phyloP scores from a whole-genome alignment of 305 asterid genomes.

The Solanum aculeatissimum region DNA sequence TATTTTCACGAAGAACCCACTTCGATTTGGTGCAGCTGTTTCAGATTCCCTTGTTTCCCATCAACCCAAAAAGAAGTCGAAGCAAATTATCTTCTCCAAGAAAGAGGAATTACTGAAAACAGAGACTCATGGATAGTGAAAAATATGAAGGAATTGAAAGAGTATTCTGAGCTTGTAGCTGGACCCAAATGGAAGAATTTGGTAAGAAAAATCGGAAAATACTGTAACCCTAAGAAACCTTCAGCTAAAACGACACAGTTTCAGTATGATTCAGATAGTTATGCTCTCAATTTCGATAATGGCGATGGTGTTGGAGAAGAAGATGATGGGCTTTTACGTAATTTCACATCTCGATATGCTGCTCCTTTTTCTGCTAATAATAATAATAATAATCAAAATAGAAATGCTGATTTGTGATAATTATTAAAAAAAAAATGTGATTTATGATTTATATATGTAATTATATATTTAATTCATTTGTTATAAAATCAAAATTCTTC shows the following conservation, averaged over 20 bases:
- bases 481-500: background rate
- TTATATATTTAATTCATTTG: background rate
- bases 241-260: slow-evolving; percentile 11
- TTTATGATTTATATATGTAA: background rate
- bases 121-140: slow-evolving; percentile 22
- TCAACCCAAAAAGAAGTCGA: background rate
- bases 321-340: slow-evolving; percentile 22
- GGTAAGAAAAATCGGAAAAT: slow-evolving; percentile 34
- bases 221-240: slow-evolving; percentile 15
- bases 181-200: slow-evolving; percentile 76
- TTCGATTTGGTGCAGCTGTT: slow-evolving; percentile 26
- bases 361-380: background rate
- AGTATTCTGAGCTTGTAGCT: slow-evolving; percentile 49
- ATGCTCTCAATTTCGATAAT: slow-evolving; percentile 52
- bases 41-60: slow-evolving; percentile 28
- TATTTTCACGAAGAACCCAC: background rate
- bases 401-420: background rate
- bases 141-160: slow-evolving; percentile 28
- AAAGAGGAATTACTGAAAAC: background rate
- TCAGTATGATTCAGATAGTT: slow-evolving; percentile 57
- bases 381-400: background rate
- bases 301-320: slow-evolving; percentile 20
- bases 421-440: background rate
- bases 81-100: slow-evolving; percentile 8
- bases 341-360: slow-evolving; percentile 51